These are phyloP conservation scores for Chlamydomonas schloesseri DNA, from an alignment of 139 green algal species.

Conservation along the genomic window DNA sequence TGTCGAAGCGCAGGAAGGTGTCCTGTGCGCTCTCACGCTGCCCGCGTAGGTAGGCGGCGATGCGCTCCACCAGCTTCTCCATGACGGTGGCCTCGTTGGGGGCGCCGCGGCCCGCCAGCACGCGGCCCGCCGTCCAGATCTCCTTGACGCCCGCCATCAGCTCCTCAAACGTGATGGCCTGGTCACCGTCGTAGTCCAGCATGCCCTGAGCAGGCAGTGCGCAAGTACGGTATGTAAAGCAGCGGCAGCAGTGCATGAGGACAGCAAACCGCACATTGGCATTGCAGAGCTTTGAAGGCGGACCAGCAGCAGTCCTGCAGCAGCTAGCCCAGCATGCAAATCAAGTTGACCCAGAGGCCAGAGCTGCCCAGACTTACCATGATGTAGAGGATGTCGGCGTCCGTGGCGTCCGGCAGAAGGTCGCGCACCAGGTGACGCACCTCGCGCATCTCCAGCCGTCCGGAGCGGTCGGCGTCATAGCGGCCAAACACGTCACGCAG, in stretches of 20 bases:
- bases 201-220: conserved; percentile 12
- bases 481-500: conserved; percentile 46
- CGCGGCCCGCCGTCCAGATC: not conserved
- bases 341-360: too few relatives aligned
- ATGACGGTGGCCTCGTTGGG: not conserved
- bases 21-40: not conserved
- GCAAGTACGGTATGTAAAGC: too few relatives aligned
- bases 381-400: conserved; percentile 35
- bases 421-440: conserved; percentile 38
- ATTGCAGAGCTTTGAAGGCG: too few relatives aligned
- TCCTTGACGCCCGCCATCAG: conserved; percentile 28
- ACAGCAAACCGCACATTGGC: too few relatives aligned
- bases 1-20: conserved; percentile 42
- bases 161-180: conserved; percentile 33
- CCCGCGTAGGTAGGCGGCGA: conserved; percentile 8
- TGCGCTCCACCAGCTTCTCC: conserved; percentile 15
- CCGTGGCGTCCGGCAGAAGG: conserved; percentile 20
- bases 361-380: too few relatives aligned
- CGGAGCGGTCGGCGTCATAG: conserved; percentile 52
- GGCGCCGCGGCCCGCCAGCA: not conserved
- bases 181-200: conserved; percentile 47
- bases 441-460: conserved; percentile 33
- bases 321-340: too few relatives aligned
- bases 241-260: too few relatives aligned
- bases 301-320: too few relatives aligned